Evolutionary conservation across 169 alveolate genomes (phyloP).

Genomic region (Eimeria praecox): DNA sequence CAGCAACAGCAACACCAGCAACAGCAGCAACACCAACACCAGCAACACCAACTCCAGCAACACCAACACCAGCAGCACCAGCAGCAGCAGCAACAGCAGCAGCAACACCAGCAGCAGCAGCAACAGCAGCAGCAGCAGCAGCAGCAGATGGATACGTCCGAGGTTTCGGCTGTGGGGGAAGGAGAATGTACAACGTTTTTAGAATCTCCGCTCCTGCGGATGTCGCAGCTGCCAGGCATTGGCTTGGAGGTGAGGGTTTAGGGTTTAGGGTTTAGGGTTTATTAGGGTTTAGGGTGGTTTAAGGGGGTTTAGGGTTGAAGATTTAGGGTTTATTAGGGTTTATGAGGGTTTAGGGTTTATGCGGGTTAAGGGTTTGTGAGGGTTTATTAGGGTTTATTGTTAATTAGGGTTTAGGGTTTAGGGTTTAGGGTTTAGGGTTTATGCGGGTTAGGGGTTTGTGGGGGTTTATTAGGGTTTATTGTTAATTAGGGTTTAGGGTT

Average conservation of each 20-base stretch:
- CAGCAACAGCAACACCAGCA: not conserved
- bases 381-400: no score
- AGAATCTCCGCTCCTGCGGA: not conserved
- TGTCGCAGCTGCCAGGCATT: constrained; percentile 12
- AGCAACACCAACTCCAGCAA: no score
- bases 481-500: constrained; percentile 17
- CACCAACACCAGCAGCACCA: no score
- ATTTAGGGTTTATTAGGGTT: not conserved
- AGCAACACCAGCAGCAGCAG: no score
- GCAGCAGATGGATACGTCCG: not conserved
- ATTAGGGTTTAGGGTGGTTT: no score
- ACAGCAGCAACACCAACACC: no score
- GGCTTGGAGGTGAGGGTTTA: not conserved
- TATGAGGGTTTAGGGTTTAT: constrained; percentile 5
- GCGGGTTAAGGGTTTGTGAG: no score
- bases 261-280: not conserved
- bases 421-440: no score
- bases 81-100: no score
- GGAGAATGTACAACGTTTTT: not conserved
- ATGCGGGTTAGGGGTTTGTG: no score
- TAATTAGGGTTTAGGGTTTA: no score
- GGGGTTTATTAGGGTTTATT: no score
- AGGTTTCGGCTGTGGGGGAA: not conserved
- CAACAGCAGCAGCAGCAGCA: constrained; percentile 15
- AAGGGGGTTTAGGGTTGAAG: not conserved